A percentile compares a stretch with the other conserved stretches of the same genome.
Conservation (phyloP, 441 rosid species). For the Manihot esculenta region DNA sequence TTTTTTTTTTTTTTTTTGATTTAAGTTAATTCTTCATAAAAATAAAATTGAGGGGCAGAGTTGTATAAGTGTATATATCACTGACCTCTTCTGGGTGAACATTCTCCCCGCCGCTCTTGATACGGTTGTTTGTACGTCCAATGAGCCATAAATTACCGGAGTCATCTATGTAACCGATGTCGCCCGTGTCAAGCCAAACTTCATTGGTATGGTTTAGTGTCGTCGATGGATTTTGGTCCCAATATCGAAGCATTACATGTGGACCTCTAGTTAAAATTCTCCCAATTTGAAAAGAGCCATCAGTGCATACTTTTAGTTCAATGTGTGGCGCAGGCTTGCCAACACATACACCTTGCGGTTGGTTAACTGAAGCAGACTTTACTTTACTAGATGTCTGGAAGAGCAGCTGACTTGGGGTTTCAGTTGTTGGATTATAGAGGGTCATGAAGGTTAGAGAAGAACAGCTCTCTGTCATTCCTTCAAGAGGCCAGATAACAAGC, state of each 20-base stretch:
- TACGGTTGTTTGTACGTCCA: conserved; percentile 67
- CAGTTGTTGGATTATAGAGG: conserved; percentile 46
- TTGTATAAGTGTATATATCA: not conserved
- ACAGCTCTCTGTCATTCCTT: conserved; percentile 92
- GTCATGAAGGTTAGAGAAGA: conserved; percentile 78
- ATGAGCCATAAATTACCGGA: conserved; percentile 69
- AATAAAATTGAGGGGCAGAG: too few relatives aligned
- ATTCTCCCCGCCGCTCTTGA: conserved; percentile 89
- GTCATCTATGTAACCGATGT: conserved; percentile 62
- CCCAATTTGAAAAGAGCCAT: conserved; percentile 49
- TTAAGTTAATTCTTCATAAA: too few relatives aligned
- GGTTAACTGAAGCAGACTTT: conserved; percentile 17
- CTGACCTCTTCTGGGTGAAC: conserved; percentile 89
- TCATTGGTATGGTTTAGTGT: conserved; percentile 27
- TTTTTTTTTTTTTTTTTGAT: too few relatives aligned
- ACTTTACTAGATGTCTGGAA: conserved; percentile 19
- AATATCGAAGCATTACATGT: conserved; percentile 76
- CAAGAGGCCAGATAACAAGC: conserved; percentile 1
- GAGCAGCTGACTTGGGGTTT: conserved; percentile 23
- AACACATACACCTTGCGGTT: conserved; percentile 64
- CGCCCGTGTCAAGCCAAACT: conserved; percentile 86
- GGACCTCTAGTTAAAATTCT: conserved; percentile 80
- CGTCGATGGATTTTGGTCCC: conserved; percentile 42
- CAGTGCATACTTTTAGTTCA: conserved; percentile 48
- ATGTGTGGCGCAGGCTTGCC: conserved; percentile 90